Base-by-base conservation (phyloP, 139 green algal genomes). In the Raphidocelis subcapitata region DNA sequence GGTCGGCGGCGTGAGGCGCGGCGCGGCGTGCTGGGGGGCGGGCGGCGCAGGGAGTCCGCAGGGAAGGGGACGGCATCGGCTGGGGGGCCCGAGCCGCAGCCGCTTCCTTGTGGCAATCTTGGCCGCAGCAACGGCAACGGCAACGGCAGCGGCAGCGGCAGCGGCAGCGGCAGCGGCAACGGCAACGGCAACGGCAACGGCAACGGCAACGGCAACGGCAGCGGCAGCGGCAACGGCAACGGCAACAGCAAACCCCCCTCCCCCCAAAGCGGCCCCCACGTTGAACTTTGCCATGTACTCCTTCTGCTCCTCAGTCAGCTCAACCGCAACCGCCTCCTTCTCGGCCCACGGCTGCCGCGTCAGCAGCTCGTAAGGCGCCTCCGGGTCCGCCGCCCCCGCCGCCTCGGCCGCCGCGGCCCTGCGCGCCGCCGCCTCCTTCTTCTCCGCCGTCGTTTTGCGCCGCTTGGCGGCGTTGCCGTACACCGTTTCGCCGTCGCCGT, bases 261-360 rank as follows among this genome's bases (percentile, higher is more conserved):
- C 18, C 28, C 55, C 46, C 69, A 59, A 33, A 23, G n/a, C n/a
- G n/a, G n/a, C n/a, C n/a, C n/a, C n/a, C n/a, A n/a, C n/a, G n/a
- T n/a, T n/a, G 69, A 79, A 51, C 85, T 91, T 82, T 49, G 89
- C 87, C 47, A 95, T 84, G 82, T 88, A 95, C 64, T 85, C 92
- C 75, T 88, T 88, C 80, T 98, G 92, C 82, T 98, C 94, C 60
- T 95, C 94, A 3, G 89, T 96, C 18, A 94, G 87, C 71, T 88
- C 82, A 47, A 77, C 68, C 23, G 81, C 69, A 68, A 76, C 70
- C 2, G 70, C 79, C 54, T 88, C 75, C 83, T 94, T 94, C 46
- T 84, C 84, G 0, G 92, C 89, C 92, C 92, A 97, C 1, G 92
- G 92, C 85, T 92, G 84, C 44, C 77, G 55, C 29, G 81, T 59